These are phyloP conservation scores for Grosmannia huntii DNA, from an alignment of 2,329 filamentous ascomycete genomes.

Conservation along the genomic window DNA sequence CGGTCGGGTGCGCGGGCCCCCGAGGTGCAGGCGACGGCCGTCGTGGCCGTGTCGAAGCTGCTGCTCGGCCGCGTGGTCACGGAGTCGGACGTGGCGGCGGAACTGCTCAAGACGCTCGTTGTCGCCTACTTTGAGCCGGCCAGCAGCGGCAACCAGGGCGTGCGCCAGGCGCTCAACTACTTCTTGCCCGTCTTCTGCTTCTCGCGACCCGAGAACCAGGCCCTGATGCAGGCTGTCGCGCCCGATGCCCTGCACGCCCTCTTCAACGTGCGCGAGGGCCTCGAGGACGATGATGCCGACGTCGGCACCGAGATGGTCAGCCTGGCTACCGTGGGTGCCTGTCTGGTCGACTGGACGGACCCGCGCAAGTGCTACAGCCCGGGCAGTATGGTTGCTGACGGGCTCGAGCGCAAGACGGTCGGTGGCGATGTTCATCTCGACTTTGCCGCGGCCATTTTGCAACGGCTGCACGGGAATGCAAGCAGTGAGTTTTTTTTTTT, in stretches of 20 bases:
- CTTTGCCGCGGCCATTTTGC: slow-evolving; percentile 64
- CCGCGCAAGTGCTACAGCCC: slow-evolving; percentile 61
- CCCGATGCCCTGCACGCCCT: slow-evolving; percentile 65
- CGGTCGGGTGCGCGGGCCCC: slow-evolving; percentile 53
- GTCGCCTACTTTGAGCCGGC: slow-evolving; percentile 83
- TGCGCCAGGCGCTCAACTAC: slow-evolving; percentile 80
- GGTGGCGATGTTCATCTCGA: slow-evolving; percentile 71
- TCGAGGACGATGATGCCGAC: slow-evolving; percentile 63
- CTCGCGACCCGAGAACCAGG: slow-evolving; percentile 68
- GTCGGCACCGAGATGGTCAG: slow-evolving; percentile 68
- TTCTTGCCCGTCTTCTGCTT: slow-evolving; percentile 94
- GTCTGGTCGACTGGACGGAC: slow-evolving; percentile 90
- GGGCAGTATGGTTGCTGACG: slow-evolving; percentile 31
- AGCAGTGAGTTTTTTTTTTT: slow-evolving; percentile 43
- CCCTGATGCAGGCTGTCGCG: slow-evolving; percentile 63
- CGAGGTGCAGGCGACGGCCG: slow-evolving; percentile 69
- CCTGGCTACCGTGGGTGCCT: slow-evolving; percentile 64
- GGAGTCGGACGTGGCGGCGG: slow-evolving; percentile 50
- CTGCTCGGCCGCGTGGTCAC: slow-evolving; percentile 69
- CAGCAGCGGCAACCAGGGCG: slow-evolving; percentile 64
- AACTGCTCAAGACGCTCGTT: slow-evolving; percentile 74
- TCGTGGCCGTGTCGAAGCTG: slow-evolving; percentile 72
- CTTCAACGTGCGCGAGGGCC: slow-evolving; percentile 55
- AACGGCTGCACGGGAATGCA: slow-evolving; percentile 54
- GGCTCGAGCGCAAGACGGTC: slow-evolving; percentile 44